Base-by-base conservation (phyloP, 441 rosid genomes). In the Eruca vesicaria region DNA sequence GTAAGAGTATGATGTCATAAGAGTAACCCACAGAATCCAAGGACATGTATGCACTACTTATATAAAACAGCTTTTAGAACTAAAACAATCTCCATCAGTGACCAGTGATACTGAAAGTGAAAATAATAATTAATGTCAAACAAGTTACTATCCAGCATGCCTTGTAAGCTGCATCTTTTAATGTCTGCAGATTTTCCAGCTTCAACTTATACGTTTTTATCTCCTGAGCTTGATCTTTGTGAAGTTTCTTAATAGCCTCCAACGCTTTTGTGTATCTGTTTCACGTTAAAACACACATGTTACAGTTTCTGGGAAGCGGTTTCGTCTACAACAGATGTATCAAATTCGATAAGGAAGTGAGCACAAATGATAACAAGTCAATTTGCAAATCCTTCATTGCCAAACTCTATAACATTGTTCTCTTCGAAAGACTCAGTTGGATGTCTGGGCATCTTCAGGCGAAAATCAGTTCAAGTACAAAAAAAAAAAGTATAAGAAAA, bases 201-300 rank as follows among this genome's bases (percentile, higher is more conserved):
- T 96, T 96, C 80, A 96, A 84, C 79, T 89, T 96, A 78, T 79
- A 96, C 36, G 90, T 82, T 84, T 93, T 96, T 81, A 96, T 93
- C 85, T 91, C 99, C 80, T 86, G 97, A 79, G 90, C 89, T 81
- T 96, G 99, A 74, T 93, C 99, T 82, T 91, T 96, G 85, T 93
- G 99, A 79, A 93, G 97, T 81, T 96, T 96, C 77, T 96, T 96
- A 68, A 96, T 96, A 78, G 90, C 98, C 81, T 96, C 99, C 86
- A 96, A 83, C 61, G 98, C 99, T 82, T 88, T 91, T 67, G 99
- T 96, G 83, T 93, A 96, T 82, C 99, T 96, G 90, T 72, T 64
- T 69, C 31, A 68, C 53, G 50, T 72, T 69, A 35, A 52, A 23
- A 14, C n/a, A 66, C 68, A 65, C 48, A 72, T 53, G 66, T 61